Base-by-base conservation (phyloP, 1,284 basidiomycete species). In the Leccinum huronense region DNA sequence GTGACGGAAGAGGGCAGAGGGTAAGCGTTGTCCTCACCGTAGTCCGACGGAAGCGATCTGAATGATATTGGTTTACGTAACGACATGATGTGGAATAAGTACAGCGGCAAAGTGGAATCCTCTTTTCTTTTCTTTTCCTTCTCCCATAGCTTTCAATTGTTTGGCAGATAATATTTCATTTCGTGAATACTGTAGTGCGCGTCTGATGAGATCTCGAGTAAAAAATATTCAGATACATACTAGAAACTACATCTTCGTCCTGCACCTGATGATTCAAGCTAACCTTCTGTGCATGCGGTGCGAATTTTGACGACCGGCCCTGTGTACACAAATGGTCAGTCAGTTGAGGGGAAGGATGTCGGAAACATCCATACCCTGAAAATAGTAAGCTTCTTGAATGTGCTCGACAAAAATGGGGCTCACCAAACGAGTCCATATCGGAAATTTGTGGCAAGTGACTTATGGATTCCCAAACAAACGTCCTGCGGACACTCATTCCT, bases 221-320 rank as follows among this genome's bases (percentile, higher is more conserved):
- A 48, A 45, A 36, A 33, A 40, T 10, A 48, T 13, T 27, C 10
- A 40, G 36, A 60, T 57, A 85, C 93, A 76, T 72, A 95, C 94
- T 91, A 40, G 91, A 94, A 63, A 95, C 92, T 14, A 97, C 95
- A 76, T 98, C 97, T 77, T 98, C 96, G 72, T 97, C 94, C 71
- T 91, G 89, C 19, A 98, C 91, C 61, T 87, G 84, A 79, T 98
- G 97, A 53, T 81, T 83, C 64, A 98, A 80, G 55, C 96, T 95
- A 62, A 94, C 94, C 77, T 97, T 97, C 77, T 97, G 95, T 1
- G 94, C 93, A 73, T 97, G 92, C 1, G 95, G 95, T 56, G 88
- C 84, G 77, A 95, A 96, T 77, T 94, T 95, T 70, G 90, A 93
- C 40, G 92, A 94, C 75, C 92, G 92, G 3, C 94, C 94, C 94